A percentile compares a stretch with the other conserved stretches of the same genome.
Evolutionary conservation across 1,139 yeast species (phyloP).

Genomic region (Taiozyma sp.): DNA sequence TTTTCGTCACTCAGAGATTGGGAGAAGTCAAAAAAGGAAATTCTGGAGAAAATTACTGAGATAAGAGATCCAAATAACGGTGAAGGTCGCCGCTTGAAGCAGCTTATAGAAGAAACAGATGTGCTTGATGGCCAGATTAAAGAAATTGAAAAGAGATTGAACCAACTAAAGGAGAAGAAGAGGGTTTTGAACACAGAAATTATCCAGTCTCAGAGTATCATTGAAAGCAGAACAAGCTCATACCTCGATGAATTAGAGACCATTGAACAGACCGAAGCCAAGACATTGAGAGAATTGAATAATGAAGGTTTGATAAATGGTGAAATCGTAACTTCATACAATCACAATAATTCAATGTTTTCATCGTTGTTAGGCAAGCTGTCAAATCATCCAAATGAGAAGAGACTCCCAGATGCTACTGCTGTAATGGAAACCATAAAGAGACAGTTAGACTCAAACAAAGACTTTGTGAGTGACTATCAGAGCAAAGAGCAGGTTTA

Average conservation of each 20-base stretch:
- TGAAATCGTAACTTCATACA: not conserved
- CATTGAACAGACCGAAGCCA: slow-evolving; percentile 37
- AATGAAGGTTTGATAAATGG: slow-evolving; percentile 1
- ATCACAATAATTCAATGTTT: not conserved
- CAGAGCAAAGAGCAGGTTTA: slow-evolving; percentile 17
- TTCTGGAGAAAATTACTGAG: slow-evolving; percentile 34
- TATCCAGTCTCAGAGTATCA: slow-evolving; percentile 44
- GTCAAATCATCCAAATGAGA: slow-evolving; percentile 2
- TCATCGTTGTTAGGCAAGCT: slow-evolving; percentile 1
- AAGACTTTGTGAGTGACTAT: slow-evolving; percentile 21
- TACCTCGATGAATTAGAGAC: slow-evolving; percentile 37
- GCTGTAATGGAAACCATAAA: slow-evolving; percentile 24
- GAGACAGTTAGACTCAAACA: slow-evolving; percentile 25
- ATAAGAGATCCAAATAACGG: slow-evolving; percentile 38
- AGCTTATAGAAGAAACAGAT: slow-evolving; percentile 34
- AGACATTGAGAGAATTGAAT: slow-evolving; percentile 15
- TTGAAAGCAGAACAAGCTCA: slow-evolving; percentile 44
- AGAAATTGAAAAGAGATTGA: slow-evolving; percentile 35
- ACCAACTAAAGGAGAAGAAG: slow-evolving; percentile 34
- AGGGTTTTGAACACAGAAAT: slow-evolving; percentile 37
- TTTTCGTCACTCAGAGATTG: slow-evolving; percentile 36
- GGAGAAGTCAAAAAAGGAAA: slow-evolving; percentile 36
- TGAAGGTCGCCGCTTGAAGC: slow-evolving; percentile 41
- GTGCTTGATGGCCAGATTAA: slow-evolving; percentile 40
- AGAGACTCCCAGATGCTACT: slow-evolving; percentile 4